Percentiles rank a stretch among this genome's conserved stretches.
phyloP scores from a whole-genome alignment of 148 eudicot genomes.

The Mesembryanthemum crystallinum region DNA sequence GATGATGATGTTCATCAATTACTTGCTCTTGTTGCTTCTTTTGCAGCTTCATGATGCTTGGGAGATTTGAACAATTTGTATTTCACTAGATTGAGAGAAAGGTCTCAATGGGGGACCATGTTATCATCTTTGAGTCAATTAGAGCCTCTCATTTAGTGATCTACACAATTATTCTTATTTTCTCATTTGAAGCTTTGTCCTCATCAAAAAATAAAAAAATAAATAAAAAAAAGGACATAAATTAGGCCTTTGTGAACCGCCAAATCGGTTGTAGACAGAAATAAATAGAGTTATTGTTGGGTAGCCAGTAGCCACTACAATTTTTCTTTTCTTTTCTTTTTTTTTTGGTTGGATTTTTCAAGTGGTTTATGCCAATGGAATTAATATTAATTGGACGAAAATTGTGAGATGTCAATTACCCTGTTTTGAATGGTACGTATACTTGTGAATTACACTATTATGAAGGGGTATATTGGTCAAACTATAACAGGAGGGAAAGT shows the following conservation, averaged over 20 bases:
- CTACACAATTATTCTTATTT: neutral
- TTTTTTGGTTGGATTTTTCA: too few species aligned
- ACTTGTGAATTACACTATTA: too few species aligned
- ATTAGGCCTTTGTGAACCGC: neutral
- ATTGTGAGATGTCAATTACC: slow-evolving; percentile 18
- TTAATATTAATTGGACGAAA: neutral
- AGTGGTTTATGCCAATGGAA: too few species aligned
- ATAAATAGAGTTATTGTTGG: neutral
- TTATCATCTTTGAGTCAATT: slow-evolving; percentile 31
- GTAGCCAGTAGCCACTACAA: neutral
- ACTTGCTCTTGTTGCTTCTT: slow-evolving; percentile 7
- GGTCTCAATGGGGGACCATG: slow-evolving; percentile 20
- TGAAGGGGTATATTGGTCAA: too few species aligned
- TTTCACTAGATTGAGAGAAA: slow-evolving; percentile 14
- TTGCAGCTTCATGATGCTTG: neutral
- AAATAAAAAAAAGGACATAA: too few species aligned
- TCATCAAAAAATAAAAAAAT: too few species aligned
- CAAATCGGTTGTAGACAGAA: slow-evolving; percentile 1
- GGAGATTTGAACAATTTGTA: slow-evolving; percentile 27
- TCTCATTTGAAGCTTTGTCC: neutral
- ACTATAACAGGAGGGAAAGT: too few species aligned
- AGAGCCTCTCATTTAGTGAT: slow-evolving; percentile 42
- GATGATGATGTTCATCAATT: too few species aligned
- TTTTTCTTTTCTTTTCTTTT: neutral
- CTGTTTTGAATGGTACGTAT: too few species aligned